These are phyloP conservation scores for Petrea volubilis DNA, from an alignment of 257 asterid species.

Conservation along the genomic window DNA sequence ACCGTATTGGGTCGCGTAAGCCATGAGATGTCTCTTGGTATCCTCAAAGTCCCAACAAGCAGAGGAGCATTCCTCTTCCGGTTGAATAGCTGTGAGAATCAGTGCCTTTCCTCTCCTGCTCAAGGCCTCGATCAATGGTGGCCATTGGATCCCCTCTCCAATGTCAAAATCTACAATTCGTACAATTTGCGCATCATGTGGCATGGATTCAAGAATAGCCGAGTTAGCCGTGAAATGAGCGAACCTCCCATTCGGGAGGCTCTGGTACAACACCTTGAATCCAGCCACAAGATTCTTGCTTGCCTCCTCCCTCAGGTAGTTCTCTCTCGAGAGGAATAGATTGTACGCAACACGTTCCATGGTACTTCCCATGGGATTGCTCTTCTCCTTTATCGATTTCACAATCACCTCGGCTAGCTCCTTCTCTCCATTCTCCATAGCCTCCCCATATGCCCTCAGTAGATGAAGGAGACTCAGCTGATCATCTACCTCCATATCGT, in stretches of 20 bases:
- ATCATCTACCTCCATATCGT: slow-evolving; percentile 36
- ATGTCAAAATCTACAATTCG: slow-evolving; percentile 52
- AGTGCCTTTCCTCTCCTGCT: slow-evolving; percentile 34
- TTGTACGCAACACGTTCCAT: slow-evolving; percentile 58
- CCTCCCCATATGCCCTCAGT: slow-evolving; percentile 61
- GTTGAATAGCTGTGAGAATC: slow-evolving; percentile 52
- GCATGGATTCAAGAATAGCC: slow-evolving; percentile 53
- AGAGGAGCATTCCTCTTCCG: slow-evolving; percentile 30
- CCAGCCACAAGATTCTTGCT: slow-evolving; percentile 48
- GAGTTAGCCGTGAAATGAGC: slow-evolving; percentile 63
- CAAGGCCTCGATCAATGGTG: slow-evolving; percentile 58
- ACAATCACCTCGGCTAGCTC: slow-evolving; percentile 52
- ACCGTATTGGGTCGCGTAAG: slow-evolving; percentile 48
- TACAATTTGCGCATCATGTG: slow-evolving; percentile 24
- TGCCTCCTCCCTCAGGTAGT: slow-evolving; percentile 53
- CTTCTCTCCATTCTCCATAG: slow-evolving; percentile 50
- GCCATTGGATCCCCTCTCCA: slow-evolving; percentile 72
- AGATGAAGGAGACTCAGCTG: slow-evolving; percentile 49
- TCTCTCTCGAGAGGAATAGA: slow-evolving; percentile 43
- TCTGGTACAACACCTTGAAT: slow-evolving; percentile 47
- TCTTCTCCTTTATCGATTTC: slow-evolving; percentile 43
- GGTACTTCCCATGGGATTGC: slow-evolving; percentile 49
- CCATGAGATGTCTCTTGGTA: slow-evolving; percentile 45
- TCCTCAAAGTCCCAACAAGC: slow-evolving; percentile 45
- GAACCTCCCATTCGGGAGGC: slow-evolving; percentile 54